A percentile compares a stretch with the other conserved stretches of the same genome.
These are phyloP conservation scores for Daldinia grandis DNA, from an alignment of 495 filamentous ascomycete genomes.

Conservation along the genomic window DNA sequence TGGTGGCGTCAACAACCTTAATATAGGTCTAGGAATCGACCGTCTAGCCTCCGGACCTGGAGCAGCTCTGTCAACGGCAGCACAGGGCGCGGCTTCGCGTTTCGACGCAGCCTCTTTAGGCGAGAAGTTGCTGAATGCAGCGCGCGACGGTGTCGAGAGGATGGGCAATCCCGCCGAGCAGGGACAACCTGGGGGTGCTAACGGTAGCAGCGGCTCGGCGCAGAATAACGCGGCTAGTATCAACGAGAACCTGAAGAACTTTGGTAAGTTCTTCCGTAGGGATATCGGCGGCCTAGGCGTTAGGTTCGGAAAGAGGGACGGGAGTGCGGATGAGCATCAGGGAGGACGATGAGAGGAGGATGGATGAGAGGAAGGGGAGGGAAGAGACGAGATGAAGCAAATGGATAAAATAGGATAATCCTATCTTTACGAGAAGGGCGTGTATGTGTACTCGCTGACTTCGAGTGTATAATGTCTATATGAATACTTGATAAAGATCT, in stretches of 20 bases:
- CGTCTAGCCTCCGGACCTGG: slow-evolving; percentile 16
- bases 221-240: slow-evolving; percentile 64
- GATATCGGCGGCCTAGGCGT: slow-evolving; percentile 86
- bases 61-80: slow-evolving; percentile 35
- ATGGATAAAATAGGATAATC: not conserved
- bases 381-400: not conserved
- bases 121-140: slow-evolving; percentile 77
- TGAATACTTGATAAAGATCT: not conserved
- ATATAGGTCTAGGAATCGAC: slow-evolving; percentile 21
- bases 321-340: slow-evolving; percentile 35
- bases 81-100: slow-evolving; percentile 62
- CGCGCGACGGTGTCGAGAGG: slow-evolving; percentile 88
- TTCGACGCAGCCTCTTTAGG: slow-evolving; percentile 83
- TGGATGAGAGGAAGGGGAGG: not conserved
- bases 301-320: slow-evolving; percentile 67
- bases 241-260: slow-evolving; percentile 91
- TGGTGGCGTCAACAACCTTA: slow-evolving; percentile 37
- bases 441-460: not conserved
- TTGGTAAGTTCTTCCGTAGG: slow-evolving; percentile 94
- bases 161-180: slow-evolving; percentile 68
- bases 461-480: not conserved
- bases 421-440: not conserved
- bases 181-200: slow-evolving; percentile 58
- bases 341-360: not conserved
- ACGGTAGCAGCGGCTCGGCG: slow-evolving; percentile 62